Evolutionary conservation across 768 basidiomycete genomes (phyloP).

Genomic region (Rhodotorula diobovata): DNA sequence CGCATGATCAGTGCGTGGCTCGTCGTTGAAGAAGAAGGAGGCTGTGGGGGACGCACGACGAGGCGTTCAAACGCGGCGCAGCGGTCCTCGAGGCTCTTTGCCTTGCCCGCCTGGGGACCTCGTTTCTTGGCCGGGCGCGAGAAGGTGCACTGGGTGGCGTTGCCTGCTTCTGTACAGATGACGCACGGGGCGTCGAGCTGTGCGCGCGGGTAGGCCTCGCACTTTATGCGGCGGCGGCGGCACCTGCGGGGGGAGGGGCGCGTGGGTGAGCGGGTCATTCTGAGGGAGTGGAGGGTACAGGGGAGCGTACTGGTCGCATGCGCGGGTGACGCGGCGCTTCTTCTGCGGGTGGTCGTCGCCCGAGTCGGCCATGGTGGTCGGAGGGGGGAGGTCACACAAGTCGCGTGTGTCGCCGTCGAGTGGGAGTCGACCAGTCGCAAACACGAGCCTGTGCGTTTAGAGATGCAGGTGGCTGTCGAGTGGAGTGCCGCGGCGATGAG

Average conservation of each 20-base stretch:
- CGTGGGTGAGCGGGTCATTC: neutral
- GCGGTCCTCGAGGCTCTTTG: conserved; percentile 20
- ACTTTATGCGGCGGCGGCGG: conserved; percentile 26
- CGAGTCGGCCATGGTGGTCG: neutral
- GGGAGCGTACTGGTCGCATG: conserved; percentile 24
- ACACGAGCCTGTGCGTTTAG: too few species aligned
- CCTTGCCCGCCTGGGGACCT: conserved; percentile 27
- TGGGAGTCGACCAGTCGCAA: too few species aligned
- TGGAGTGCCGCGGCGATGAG: too few species aligned
- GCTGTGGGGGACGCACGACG: conserved; percentile 7
- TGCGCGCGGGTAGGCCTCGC: conserved; percentile 2
- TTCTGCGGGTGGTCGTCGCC: conserved; percentile 13
- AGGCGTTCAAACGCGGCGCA: conserved; percentile 14
- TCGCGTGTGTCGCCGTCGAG: too few species aligned
- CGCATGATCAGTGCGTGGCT: neutral
- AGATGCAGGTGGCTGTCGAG: too few species aligned
- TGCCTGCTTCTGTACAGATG: conserved; percentile 30
- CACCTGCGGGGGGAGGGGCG: neutral
- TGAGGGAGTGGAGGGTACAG: neutral
- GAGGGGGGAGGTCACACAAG: too few species aligned
- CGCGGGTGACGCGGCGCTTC: conserved; percentile 29
- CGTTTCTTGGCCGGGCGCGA: conserved; percentile 25
- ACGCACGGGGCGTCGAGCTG: conserved; percentile 24
- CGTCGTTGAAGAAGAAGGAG: too few species aligned
- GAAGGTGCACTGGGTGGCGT: conserved; percentile 18